Evolutionary conservation across 1,284 basidiomycete species (phyloP).

Genomic region (Moniliella sp.): DNA sequence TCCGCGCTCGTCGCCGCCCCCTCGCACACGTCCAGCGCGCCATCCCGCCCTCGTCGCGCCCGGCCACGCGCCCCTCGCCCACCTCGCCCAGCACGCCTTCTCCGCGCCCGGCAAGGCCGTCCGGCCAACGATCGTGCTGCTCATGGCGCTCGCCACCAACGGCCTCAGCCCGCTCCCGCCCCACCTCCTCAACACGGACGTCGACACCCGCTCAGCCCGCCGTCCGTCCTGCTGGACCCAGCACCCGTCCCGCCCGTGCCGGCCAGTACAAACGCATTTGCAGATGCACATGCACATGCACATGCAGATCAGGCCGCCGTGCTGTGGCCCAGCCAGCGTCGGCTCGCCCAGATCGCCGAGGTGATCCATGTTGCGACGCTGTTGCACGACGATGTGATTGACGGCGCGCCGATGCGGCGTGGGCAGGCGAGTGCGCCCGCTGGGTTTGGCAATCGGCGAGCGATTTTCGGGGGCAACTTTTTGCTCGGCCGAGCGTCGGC

Average conservation of each 20-base stretch:
- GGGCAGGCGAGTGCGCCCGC: slow-evolving; percentile 62
- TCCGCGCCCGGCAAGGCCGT: slow-evolving; percentile 53
- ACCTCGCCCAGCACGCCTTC: slow-evolving; percentile 83
- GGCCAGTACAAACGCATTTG: no score
- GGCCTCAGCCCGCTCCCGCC: slow-evolving; percentile 44
- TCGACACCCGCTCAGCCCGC: slow-evolving; percentile 51
- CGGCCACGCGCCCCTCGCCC: slow-evolving; percentile 63
- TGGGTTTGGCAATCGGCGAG: slow-evolving; percentile 81
- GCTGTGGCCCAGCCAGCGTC: slow-evolving; percentile 59
- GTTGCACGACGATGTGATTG: slow-evolving; percentile 84
- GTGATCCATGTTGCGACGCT: slow-evolving; percentile 95
- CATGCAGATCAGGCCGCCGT: slow-evolving; percentile 10
- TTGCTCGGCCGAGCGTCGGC: slow-evolving; percentile 74
- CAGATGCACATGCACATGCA: slow-evolving; percentile 2
- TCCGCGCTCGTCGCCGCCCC: no score
- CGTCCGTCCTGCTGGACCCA: slow-evolving; percentile 55
- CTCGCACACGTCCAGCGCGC: no score
- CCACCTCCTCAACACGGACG: slow-evolving; percentile 33
- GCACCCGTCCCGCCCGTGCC: no score
- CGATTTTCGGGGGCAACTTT: slow-evolving; percentile 85
- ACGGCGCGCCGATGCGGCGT: slow-evolving; percentile 59
- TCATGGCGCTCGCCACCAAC: slow-evolving; percentile 78
- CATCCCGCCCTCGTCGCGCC: slow-evolving; percentile 58
- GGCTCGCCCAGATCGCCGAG: slow-evolving; percentile 85
- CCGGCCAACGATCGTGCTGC: slow-evolving; percentile 66